Evolutionary conservation across 345 rosid species (phyloP).

Genomic region (Salix arbutifolia): DNA sequence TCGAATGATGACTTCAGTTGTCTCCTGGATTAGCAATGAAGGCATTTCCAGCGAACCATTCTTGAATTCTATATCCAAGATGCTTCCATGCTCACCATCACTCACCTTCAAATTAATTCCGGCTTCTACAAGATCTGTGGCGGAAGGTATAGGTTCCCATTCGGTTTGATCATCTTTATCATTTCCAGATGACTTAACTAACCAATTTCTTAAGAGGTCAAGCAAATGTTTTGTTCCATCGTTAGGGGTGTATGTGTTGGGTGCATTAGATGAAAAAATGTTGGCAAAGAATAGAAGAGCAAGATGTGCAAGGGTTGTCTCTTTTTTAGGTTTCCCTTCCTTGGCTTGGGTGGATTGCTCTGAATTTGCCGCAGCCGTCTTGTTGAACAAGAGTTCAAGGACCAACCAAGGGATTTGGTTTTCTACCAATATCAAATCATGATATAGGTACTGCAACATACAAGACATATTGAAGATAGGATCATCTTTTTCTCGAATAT

Average conservation of each 20-base stretch:
- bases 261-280: neutral
- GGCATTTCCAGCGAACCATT: constrained; percentile 16
- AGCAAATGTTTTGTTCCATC: constrained; percentile 13
- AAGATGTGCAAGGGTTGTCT: too few relatives aligned
- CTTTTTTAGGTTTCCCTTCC: too few relatives aligned
- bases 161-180: accelerated
- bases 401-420: constrained; percentile 32
- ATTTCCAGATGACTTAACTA: neutral
- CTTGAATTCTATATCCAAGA: constrained; percentile 7
- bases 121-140: constrained; percentile 1
- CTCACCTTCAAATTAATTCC: constrained; percentile 1
- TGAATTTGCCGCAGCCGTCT: neutral
- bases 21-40: constrained; percentile 2
- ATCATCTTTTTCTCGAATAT: constrained; percentile 5
- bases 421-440: constrained; percentile 35
- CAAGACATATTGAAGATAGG: constrained; percentile 30
- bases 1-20: constrained; percentile 13
- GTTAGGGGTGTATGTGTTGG: neutral
- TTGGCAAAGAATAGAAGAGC: too few relatives aligned
- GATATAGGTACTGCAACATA: constrained; percentile 21
- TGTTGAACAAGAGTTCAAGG: constrained; percentile 19
- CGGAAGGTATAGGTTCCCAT: constrained; percentile 10
- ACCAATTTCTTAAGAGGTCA: neutral
- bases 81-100: neutral
- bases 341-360: too few relatives aligned